Evolutionary conservation across 106 monocot species (phyloP), one percentile per base, ranked within the genome.

Genomic region (Hemerocallis citrina): DNA sequence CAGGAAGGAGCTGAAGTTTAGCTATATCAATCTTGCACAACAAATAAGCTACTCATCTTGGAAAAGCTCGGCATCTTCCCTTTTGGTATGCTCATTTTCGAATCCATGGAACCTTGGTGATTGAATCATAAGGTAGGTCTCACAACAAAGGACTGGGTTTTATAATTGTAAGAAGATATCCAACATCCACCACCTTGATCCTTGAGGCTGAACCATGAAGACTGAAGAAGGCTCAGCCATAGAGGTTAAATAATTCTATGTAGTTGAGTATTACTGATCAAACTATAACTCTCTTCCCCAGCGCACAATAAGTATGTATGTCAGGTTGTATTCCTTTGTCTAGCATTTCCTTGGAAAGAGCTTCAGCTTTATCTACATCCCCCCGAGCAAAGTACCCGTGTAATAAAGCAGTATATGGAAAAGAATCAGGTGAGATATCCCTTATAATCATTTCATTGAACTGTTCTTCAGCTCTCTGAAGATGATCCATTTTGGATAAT

Each of bases 381-480:
- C 86, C 86, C 12, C 57, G 66, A 19, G 66, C 69, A 73, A 69
- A 87, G 55, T 84, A 96, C 28, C 66, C 90, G 69, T 49, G 68
- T 59, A 91, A 41, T 24, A 96, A 52, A 69, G 79, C 31, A 28
- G 76, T 91, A 33, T 84, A 96, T 20, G 75, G 48, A 34, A 74
- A 67, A 10, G 61, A 75, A 77, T 96, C 87, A 63, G 84, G 91
- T 39, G 19, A 50, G 61, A 96, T 43, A 12, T 84, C 96, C 36
- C 57, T 72, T 43, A 55, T 37, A 4, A 65, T 61, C 90, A 95
- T 81, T 55, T 83, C 71, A 76, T 90, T 74, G 46, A 95, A 91
- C 9, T 79, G 38, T 43, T 64, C 59, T 38, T 56, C 66, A 66
- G 96, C 96, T 55, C 74, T 69, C 40, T 84, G 45, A 67, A 84